Percentiles rank a stretch among this genome's conserved stretches.
phyloP scores from a whole-genome alignment of 495 filamentous ascomycete genomes.

The Aspergillus funiculosus region DNA sequence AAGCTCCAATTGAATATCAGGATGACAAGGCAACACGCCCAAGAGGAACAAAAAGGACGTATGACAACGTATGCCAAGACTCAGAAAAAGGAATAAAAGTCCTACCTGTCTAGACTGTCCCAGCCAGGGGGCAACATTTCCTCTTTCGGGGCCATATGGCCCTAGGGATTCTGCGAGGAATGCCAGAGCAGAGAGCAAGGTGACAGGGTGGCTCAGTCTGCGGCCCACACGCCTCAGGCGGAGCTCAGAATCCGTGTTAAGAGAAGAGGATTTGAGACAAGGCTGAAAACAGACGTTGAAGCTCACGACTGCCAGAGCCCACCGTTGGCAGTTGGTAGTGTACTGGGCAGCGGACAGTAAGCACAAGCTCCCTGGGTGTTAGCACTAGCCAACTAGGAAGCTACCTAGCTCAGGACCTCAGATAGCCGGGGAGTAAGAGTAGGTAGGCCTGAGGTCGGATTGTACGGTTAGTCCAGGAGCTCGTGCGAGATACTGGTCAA shows the following conservation, averaged over 20 bases:
- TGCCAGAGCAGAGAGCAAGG: slow-evolving; percentile 24
- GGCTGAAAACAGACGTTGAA: slow-evolving; percentile 22
- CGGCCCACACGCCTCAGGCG: slow-evolving; percentile 13
- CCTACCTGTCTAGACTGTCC: slow-evolving; percentile 47
- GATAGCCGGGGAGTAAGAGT: too few species aligned
- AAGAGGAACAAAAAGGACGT: slow-evolving; percentile 8
- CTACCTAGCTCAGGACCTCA: background rate
- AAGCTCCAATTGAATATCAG: background rate
- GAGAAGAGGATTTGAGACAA: slow-evolving; percentile 5
- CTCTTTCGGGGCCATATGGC: slow-evolving; percentile 46
- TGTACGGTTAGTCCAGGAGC: background rate
- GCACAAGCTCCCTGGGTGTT: slow-evolving; percentile 15
- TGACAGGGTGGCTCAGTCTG: slow-evolving; percentile 3
- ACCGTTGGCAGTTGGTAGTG: too few species aligned
- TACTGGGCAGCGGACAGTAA: too few species aligned
- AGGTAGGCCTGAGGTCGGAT: too few species aligned
- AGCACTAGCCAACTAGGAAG: slow-evolving; percentile 1
- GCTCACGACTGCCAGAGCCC: slow-evolving; percentile 15
- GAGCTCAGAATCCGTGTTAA: slow-evolving; percentile 6
- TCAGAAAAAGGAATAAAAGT: too few species aligned
- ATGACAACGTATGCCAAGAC: slow-evolving; percentile 20
- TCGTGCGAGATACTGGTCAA: slow-evolving; percentile 6
- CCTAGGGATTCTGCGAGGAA: slow-evolving; percentile 33
- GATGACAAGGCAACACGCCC: slow-evolving; percentile 1
- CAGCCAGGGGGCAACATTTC: slow-evolving; percentile 45